Percentiles rank a stretch among this genome's conserved stretches.
Conservation (phyloP, 2,329 filamentous ascomycete species). For the Fusarium camptoceras region DNA sequence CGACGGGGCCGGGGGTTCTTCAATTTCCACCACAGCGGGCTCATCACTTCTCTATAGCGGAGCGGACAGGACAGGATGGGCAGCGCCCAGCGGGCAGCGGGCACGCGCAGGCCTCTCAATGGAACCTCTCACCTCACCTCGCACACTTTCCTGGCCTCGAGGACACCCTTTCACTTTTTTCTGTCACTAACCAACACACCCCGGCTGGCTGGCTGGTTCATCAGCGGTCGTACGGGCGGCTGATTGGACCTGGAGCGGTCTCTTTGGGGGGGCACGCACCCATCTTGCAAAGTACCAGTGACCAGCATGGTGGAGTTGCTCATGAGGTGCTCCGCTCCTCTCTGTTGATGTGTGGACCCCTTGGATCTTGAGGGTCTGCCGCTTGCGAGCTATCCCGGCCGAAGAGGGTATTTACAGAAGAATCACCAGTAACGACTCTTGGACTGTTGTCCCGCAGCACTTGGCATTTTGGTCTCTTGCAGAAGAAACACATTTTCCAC, state of each 20-base stretch:
- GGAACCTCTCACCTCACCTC: constrained; percentile 16
- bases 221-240: constrained; percentile 41
- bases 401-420: constrained; percentile 22
- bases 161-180: constrained; percentile 32
- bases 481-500: constrained; percentile 1
- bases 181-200: constrained; percentile 32
- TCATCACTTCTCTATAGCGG: constrained; percentile 8
- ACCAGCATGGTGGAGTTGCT: constrained; percentile 30
- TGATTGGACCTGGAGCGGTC: constrained; percentile 39
- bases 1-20: constrained; percentile 22
- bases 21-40: constrained; percentile 31
- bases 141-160: constrained; percentile 27
- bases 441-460: constrained; percentile 35
- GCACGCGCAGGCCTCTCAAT: constrained; percentile 18
- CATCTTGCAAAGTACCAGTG: constrained; percentile 38
- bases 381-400: constrained; percentile 19
- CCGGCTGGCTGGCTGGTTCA: constrained; percentile 42
- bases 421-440: constrained; percentile 41
- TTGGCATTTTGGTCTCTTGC: constrained; percentile 25
- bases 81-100: constrained; percentile 12
- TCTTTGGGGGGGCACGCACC: constrained; percentile 23
- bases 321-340: constrained; percentile 13
- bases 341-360: constrained; percentile 16
- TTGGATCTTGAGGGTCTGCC: neutral
- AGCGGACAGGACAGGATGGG: constrained; percentile 26